A percentile compares a stretch with the other conserved stretches of the same genome.
These are phyloP conservation scores for Chaetomium sp. DNA, from an alignment of 2,329 filamentous ascomycete genomes.

Conservation along the genomic window DNA sequence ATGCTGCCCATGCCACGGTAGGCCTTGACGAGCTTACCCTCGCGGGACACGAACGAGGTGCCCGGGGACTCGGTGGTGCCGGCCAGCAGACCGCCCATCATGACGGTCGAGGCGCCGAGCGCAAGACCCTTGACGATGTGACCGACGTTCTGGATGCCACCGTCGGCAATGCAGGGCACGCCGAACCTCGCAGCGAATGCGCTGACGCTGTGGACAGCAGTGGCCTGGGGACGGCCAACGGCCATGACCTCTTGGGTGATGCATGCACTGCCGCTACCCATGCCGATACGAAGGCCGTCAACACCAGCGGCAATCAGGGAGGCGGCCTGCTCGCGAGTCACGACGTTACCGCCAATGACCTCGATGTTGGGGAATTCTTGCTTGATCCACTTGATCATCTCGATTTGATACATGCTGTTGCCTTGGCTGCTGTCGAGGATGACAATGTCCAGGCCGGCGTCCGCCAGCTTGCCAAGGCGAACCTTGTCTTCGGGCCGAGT, in stretches of 20 bases:
- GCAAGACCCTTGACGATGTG: constrained; percentile 98
- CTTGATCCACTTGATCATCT: constrained; percentile 98
- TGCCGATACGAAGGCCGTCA: constrained; percentile 94
- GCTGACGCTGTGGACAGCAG: constrained; percentile 84
- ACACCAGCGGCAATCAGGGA: constrained; percentile 86
- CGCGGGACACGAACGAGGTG: constrained; percentile 90
- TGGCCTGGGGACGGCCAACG: constrained; percentile 91
- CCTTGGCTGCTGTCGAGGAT: constrained; percentile 95
- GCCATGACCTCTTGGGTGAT: constrained; percentile 99
- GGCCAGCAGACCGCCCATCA: constrained; percentile 98
- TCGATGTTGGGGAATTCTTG: constrained; percentile 76
- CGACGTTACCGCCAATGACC: constrained; percentile 97
- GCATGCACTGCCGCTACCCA: constrained; percentile 96
- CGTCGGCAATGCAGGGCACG: constrained; percentile 95
- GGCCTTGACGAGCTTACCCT: constrained; percentile 97
- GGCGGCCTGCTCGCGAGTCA: constrained; percentile 94
- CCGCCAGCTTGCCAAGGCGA: constrained; percentile 79
- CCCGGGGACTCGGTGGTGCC: constrained; percentile 97
- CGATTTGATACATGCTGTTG: constrained; percentile 97
- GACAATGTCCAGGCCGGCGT: constrained; percentile 91
- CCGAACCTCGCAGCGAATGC: constrained; percentile 88
- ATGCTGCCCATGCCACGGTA: constrained; percentile 99
- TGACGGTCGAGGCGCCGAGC: constrained; percentile 88
- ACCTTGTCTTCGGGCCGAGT: constrained; percentile 89
- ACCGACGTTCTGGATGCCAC: constrained; percentile 95